phyloP scores from a whole-genome alignment of 2,329 filamentous ascomycete species.

The Rachicladosporium sp. region DNA sequence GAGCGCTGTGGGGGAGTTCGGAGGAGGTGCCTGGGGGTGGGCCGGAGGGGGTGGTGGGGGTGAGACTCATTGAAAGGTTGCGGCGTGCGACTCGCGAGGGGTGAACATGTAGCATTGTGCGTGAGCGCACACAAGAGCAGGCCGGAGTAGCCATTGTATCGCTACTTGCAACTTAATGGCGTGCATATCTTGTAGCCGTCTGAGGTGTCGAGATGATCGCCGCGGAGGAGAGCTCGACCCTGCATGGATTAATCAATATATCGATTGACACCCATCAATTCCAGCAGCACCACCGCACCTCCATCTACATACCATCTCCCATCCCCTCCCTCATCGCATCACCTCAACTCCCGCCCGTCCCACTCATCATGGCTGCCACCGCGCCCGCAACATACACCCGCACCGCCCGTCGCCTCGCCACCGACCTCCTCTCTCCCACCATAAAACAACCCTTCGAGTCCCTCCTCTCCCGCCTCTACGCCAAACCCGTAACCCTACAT shows the following conservation, averaged over 20 bases:
- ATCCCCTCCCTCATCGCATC: too few relatives aligned
- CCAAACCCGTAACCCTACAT: constrained; percentile 20
- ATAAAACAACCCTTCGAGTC: constrained; percentile 11
- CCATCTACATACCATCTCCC: too few relatives aligned
- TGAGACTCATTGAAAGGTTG: too few relatives aligned
- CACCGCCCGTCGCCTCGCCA: constrained; percentile 3
- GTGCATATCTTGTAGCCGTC: too few relatives aligned
- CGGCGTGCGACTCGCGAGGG: too few relatives aligned
- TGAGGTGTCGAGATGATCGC: not conserved
- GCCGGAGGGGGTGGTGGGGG: too few relatives aligned
- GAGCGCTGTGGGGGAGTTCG: too few relatives aligned
- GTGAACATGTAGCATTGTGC: too few relatives aligned
- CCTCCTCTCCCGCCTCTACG: constrained; percentile 15
- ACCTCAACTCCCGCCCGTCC: constrained; percentile 1
- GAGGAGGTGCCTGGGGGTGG: too few relatives aligned
- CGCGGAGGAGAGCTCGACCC: not conserved
- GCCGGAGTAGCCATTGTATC: too few relatives aligned
- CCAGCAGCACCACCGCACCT: not conserved
- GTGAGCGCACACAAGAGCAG: too few relatives aligned
- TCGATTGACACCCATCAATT: constrained; percentile 1
- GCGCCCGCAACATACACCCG: constrained; percentile 3
- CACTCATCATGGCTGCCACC: constrained; percentile 1
- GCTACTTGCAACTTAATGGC: too few relatives aligned
- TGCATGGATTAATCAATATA: not conserved
- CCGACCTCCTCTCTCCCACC: constrained; percentile 8